Percentiles rank a stretch among this genome's conserved stretches.
Evolutionary conservation across 2,329 filamentous ascomycete genomes (phyloP).

Genomic region (Fusarium sarcochroum): DNA sequence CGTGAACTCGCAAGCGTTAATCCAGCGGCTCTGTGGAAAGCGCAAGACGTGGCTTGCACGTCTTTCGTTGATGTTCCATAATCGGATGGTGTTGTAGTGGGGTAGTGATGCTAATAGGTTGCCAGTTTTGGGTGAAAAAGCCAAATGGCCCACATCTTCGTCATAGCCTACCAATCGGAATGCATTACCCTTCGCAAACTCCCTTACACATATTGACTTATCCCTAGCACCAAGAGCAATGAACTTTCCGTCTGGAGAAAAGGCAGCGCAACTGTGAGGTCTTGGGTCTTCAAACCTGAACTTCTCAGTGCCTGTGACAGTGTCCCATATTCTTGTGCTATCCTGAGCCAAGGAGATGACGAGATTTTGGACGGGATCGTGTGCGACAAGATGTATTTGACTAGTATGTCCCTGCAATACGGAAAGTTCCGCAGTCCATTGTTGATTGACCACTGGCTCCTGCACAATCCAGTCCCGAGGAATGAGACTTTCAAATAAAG

Average conservation of each 20-base stretch:
- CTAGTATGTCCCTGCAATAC: neutral
- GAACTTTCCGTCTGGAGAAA: neutral
- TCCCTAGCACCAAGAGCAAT: neutral
- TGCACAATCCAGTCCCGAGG: conserved; percentile 9
- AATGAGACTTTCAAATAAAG: neutral
- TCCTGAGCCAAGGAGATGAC: neutral
- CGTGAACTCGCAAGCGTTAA: no score
- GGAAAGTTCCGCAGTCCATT: conserved; percentile 3
- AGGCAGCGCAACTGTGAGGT: neutral
- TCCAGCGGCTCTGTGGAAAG: no score
- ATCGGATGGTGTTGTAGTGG: no score
- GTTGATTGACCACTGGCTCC: neutral
- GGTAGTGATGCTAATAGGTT: no score
- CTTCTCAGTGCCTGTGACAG: neutral
- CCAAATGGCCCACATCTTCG: no score
- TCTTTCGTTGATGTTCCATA: no score
- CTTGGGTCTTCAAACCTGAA: neutral
- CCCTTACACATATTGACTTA: no score
- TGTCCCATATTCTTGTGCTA: conserved; percentile 5
- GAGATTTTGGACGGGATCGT: neutral
- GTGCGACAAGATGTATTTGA: neutral
- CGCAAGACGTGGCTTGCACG: no score
- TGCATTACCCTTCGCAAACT: no score
- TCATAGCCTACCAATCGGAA: no score
- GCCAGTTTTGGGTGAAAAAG: no score